Evolutionary conservation across 1,284 basidiomycete genomes (phyloP).

Genomic region (Sporisorium reilianum): DNA sequence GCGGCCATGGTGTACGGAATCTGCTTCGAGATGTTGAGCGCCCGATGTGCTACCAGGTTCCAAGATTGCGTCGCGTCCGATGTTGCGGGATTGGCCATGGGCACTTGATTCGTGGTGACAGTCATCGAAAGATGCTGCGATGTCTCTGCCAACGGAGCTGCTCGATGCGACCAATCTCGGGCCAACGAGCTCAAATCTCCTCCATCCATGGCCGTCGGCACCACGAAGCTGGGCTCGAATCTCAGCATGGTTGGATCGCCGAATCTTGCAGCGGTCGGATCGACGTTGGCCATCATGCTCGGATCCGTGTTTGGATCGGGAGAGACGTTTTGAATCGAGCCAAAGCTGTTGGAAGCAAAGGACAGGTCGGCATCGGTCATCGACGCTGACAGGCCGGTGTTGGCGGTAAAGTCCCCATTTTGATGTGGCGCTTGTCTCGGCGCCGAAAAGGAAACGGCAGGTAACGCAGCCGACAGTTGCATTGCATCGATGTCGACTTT

Average conservation of each 20-base stretch:
- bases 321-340: conserved; percentile 13
- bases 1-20: conserved; percentile 23
- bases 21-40: conserved; percentile 24
- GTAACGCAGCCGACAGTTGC: conserved; percentile 27
- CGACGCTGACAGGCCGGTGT: not conserved
- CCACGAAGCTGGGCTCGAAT: conserved; percentile 20
- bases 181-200: conserved; percentile 8
- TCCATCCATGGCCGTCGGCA: conserved; percentile 15
- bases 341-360: conserved; percentile 18
- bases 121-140: not conserved
- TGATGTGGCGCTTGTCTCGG: not conserved
- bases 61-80: conserved; percentile 15
- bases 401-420: not conserved
- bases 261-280: conserved; percentile 2
- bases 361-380: not conserved
- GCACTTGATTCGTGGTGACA: not conserved
- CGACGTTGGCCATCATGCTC: conserved; percentile 1
- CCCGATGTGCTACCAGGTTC: conserved; percentile 22
- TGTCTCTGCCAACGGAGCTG: not conserved
- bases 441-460: conserved; percentile 13
- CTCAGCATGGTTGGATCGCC: conserved; percentile 24
- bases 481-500: conserved; percentile 34
- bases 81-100: not conserved
- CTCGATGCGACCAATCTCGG: conserved; percentile 23
- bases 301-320: conserved; percentile 6